Percentiles rank a stretch among this genome's conserved stretches.
Conservation (phyloP, 345 rosid genomes). For the Dovyalis caffra region DNA sequence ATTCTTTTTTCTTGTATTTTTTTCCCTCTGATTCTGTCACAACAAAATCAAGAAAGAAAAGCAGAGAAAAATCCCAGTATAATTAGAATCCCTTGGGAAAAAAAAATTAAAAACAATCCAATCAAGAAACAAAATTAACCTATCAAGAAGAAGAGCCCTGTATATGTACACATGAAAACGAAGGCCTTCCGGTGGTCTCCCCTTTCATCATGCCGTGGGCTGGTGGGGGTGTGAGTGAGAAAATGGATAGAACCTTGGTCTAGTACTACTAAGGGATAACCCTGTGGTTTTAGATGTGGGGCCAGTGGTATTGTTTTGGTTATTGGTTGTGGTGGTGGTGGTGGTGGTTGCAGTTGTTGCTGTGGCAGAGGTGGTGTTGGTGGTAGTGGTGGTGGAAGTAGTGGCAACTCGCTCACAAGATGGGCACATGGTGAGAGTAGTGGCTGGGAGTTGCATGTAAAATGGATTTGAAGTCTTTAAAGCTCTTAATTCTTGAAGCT, state of each 20-base stretch:
- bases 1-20: background rate
- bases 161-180: background rate
- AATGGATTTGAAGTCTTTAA: constrained; percentile 78
- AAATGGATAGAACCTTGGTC: constrained; percentile 36
- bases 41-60: background rate
- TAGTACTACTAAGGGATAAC: constrained; percentile 5
- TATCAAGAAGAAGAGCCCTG: background rate
- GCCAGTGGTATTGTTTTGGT: constrained; percentile 11
- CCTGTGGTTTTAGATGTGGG: constrained; percentile 17
- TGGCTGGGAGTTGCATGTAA: constrained; percentile 96
- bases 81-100: background rate
- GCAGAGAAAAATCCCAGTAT: background rate
- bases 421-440: constrained; percentile 99
- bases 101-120: background rate
- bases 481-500: constrained; percentile 76
- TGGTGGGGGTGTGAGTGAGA: constrained; percentile 30
- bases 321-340: background rate
- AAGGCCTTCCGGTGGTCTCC: background rate
- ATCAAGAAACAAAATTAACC: background rate
- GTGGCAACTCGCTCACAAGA: constrained; percentile 93
- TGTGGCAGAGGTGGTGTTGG: constrained; percentile 10
- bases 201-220: constrained; percentile 28
- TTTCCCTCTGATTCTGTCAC: background rate
- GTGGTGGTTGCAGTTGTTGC: background rate
- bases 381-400: constrained; percentile 40